Base-by-base conservation (phyloP, 2,329 filamentous ascomycete species). In the Drechslerella coelobrocha region DNA sequence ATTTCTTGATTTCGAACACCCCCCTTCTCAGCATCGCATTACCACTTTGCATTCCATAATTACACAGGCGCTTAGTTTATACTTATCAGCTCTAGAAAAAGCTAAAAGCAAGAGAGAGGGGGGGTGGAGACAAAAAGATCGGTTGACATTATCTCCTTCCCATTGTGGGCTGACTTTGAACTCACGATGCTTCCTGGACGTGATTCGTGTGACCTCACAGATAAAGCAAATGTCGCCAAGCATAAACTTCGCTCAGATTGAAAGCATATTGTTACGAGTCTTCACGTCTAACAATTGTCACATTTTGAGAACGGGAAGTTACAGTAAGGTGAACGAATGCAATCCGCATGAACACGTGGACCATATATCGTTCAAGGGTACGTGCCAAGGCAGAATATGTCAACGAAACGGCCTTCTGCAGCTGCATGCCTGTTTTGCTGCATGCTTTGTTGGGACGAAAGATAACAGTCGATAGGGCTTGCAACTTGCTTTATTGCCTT, bases 111-210 rank as follows among this genome's bases (percentile, higher is more conserved):
- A 4, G 45, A 27, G 19, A 50, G 6, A 3, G 19, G 19, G 19
- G 10, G 21, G 23, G n/a, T n/a, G n/a, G n/a, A n/a, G n/a, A n/a
- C n/a, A n/a, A n/a, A 51, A 51, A 51, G 47, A 51, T 54, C 21
- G 26, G 39, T 62, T 59, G 57, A 59, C 37, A 54, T 52, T 29
- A 45, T 56, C 59, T 61, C 65, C 65, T 69, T 69, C 57, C 65
- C 9, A 37, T 57, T 62, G 34, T 48, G 39, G 60, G 17, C 19
- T 9, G 41, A 29, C 19, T 53, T 23, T 29, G 41, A 14, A 3
- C 2, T 45, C 41, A 6, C 3, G 17, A 45, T 23, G 41, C 41
- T 8, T 23, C 19, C 19, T 10, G 19, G 17, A 19, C 17, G 41
- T 23, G 29, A 39, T 23, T 45, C 21, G 41, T 45, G 41, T 19